A percentile compares a stretch with the other conserved stretches of the same genome.
These are phyloP conservation scores for Myriosclerotinia scirpicola DNA, from an alignment of 2,329 filamentous ascomycete species.

Conservation along the genomic window DNA sequence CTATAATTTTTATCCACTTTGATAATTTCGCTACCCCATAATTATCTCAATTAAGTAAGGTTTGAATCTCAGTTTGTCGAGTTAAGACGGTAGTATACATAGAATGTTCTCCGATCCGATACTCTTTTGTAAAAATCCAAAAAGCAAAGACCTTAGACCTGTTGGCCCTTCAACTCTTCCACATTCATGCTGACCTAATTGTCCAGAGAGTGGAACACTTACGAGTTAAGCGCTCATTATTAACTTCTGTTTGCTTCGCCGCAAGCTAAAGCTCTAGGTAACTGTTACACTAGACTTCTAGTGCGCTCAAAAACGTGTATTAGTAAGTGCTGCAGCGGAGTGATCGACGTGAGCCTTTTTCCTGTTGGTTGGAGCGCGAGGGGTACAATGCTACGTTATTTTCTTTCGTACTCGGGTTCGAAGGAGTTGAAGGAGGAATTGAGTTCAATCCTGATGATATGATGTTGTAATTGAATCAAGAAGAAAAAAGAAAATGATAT, in stretches of 20 bases:
- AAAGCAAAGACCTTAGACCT: too few species aligned
- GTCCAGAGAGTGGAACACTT: not conserved
- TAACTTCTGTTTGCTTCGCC: not conserved
- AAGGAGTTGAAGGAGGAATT: not conserved
- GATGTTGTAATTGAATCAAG: not conserved
- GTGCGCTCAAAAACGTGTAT: not conserved
- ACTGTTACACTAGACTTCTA: conserved; percentile 5
- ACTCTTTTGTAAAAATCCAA: too few species aligned
- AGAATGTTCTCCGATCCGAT: not conserved
- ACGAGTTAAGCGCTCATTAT: too few species aligned
- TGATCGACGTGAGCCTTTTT: not conserved
- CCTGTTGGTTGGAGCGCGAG: conserved; percentile 1
- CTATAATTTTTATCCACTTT: too few species aligned
- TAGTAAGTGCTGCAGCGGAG: not conserved
- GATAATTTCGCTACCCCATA: too few species aligned
- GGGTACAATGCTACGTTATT: not conserved
- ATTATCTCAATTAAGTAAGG: too few species aligned
- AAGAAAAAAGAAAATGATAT: not conserved
- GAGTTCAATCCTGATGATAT: not conserved
- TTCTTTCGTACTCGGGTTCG: not conserved
- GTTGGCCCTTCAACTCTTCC: too few species aligned
- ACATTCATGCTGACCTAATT: not conserved
- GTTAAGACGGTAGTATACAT: too few species aligned
- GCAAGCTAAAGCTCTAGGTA: not conserved
- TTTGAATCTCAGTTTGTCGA: too few species aligned